Percentiles rank a stretch among this genome's conserved stretches.
phyloP scores from a whole-genome alignment of 78 protist species.

The Dictyostelium purpureum region DNA sequence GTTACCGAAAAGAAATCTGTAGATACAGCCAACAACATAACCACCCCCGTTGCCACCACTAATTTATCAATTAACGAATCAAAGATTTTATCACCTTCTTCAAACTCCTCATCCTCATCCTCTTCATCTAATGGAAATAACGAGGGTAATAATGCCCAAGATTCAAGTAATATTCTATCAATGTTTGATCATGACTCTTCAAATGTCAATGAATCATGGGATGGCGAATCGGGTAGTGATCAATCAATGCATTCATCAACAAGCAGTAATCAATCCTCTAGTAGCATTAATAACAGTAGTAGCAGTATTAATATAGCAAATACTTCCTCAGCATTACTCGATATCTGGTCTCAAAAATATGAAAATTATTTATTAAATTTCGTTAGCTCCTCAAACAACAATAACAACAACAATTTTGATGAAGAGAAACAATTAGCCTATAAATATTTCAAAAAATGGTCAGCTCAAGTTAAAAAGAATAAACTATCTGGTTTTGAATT shows the following conservation, averaged over 20 bases:
- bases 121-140: no score
- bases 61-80: not conserved
- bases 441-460: slow-evolving; percentile 28
- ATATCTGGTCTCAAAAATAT: slow-evolving; percentile 23
- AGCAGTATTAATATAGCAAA: not conserved
- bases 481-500: slow-evolving; percentile 20
- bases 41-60: not conserved
- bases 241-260: no score
- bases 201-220: slow-evolving; percentile 42
- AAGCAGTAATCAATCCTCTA: no score
- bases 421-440: not conserved
- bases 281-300: no score
- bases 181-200: slow-evolving; percentile 28
- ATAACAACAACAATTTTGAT: not conserved
- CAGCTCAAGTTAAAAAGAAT: not conserved
- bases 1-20: not conserved
- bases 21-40: not conserved
- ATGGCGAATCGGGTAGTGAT: no score
- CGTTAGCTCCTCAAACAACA: not conserved
- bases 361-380: not conserved
- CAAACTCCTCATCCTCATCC: not conserved
- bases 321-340: slow-evolving; percentile 22
- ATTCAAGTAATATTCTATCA: not conserved
- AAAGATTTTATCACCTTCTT: slow-evolving; percentile 5
- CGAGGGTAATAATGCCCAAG: no score